Base-by-base conservation (phyloP, 2,329 filamentous ascomycete genomes). In the Exserohilum turcica region DNA sequence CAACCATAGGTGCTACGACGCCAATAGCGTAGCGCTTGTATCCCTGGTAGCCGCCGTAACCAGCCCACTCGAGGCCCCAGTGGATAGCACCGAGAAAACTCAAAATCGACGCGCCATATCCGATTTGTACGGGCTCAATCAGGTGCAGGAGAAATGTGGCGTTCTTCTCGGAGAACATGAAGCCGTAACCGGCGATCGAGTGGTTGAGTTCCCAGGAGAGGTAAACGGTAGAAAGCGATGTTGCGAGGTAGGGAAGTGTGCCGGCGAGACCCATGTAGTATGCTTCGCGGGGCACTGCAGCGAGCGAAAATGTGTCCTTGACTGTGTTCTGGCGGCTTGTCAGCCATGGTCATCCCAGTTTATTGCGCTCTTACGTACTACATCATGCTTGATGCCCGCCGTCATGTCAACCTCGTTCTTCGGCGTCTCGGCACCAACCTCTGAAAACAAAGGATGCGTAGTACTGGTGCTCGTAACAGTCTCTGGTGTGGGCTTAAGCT, bases 61-160 rank as follows among this genome's bases (percentile, higher is more conserved):
- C 79, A 44, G 89, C 89, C 74, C 88, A 95, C 76, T 96, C 92
- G 15, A 96, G 81, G 50, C 92, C 92, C 89, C 93, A 97, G 76
- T 97, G 93, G 67, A 96, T 87, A 29, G 92, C 92, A 38, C 93
- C 93, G 1, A 97, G 84, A 81, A 96, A 97, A 24, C 92, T 96
- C 65, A 96, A 89, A 66, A 96, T 94, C 52, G 95, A 86, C 42
- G 92, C 93, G 49, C 93, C 92, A 66, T 95, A 96, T 54, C 91
- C 92, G 48, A 97, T 83, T 76, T 97, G 93, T 47, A 97, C 78
- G 10, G 92, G 92, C 77, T 96, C 92, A 27, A 96, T 80, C 13
- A 91, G 74, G 61, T 87, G 83, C 8, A 97, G 82, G 49, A 91
- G 79, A 19, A 89, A 77, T 56, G 86, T 84, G 2, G 92, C 92